Evolutionary conservation across 805 yeast genomes (phyloP), one percentile per base, ranked within the genome.

Genomic region (Sugiyamaella qingdaonensis): DNA sequence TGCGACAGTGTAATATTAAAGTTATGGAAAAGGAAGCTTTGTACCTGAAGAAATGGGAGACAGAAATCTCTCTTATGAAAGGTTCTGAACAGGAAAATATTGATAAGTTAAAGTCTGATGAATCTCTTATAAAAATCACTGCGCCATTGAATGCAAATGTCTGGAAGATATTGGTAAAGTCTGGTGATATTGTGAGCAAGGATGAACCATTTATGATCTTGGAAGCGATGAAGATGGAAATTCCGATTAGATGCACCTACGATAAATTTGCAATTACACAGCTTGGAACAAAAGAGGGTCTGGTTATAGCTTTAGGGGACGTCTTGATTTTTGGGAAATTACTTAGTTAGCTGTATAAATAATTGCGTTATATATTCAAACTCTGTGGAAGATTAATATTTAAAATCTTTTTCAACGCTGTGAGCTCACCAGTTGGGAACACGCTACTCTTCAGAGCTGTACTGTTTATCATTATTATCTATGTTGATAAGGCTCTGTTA

Each of bases 141-240:
- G 97, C 92, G 68, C 91, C 82, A 67, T 19, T 39, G 24, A 86
- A 96, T 13, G 98, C 97, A 52, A 78, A 97, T 60, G 88, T 71
- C 65, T 92, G 98, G 98, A 92, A 92, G 70, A 81, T 95, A 1
- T 72, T 89, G 58, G 95, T 85, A 24, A 70, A 77, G 51, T 90
- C 78, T 45, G 96, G 96, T 24, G 92, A 86, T 61, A 70, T 59
- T 5, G 94, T 92, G 29, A 72, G 74, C 49, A 77, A 72, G 44
- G 95, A 90, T 33, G 90, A 88, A 62, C 88, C 88, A 5, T 74
- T 92, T 58, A 78, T 91, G 60, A 88, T 92, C 33, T 88, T 92
- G 50, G 98, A 92, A 71, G 97, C 98, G 51, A 92, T 92, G 98
- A 92, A 92, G 76, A 92, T 97, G 0, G 98, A 92, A 71, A 91